phyloP scores from a whole-genome alignment of 73 alveolate genomes.

The Paramecium biaurelia region DNA sequence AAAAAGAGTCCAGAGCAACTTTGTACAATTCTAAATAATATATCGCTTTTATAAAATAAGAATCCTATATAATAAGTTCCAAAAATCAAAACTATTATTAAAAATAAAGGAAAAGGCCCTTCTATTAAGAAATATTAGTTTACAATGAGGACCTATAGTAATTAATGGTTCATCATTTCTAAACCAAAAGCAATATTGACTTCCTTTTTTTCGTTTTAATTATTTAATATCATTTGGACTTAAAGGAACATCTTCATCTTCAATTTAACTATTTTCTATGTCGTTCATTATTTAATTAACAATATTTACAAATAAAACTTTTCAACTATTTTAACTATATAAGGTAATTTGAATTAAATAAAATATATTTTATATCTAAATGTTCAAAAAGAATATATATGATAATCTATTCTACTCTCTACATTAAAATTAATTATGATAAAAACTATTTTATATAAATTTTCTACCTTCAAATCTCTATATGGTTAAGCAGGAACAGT shows the following conservation, averaged over 20 bases:
- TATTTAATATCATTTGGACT: not conserved
- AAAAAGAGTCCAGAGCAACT: not conserved
- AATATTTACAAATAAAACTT: not conserved
- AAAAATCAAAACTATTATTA: not conserved
- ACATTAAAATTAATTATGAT: not conserved
- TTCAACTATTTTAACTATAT: not conserved
- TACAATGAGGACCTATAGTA: constrained; percentile 9
- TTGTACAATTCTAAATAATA: not conserved
- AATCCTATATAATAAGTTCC: not conserved
- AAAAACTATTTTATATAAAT: not conserved
- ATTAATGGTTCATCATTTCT: not conserved
- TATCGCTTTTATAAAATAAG: not conserved
- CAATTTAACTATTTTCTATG: not conserved
- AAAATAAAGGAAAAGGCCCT: not conserved
- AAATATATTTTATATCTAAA: not conserved
- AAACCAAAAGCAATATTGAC: not conserved
- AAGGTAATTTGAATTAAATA: no score
- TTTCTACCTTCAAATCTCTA: not conserved
- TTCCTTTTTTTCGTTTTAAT: not conserved
- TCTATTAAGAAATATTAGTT: not conserved
- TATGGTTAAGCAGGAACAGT: constrained; percentile 20
- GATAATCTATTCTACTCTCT: not conserved
- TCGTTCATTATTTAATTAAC: not conserved
- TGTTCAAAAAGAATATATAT: no score
- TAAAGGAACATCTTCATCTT: not conserved